A percentile compares a stretch with the other conserved stretches of the same genome.
Evolutionary conservation across 345 rosid genomes (phyloP).

Genomic region (Eucalyptus lansdowneana): DNA sequence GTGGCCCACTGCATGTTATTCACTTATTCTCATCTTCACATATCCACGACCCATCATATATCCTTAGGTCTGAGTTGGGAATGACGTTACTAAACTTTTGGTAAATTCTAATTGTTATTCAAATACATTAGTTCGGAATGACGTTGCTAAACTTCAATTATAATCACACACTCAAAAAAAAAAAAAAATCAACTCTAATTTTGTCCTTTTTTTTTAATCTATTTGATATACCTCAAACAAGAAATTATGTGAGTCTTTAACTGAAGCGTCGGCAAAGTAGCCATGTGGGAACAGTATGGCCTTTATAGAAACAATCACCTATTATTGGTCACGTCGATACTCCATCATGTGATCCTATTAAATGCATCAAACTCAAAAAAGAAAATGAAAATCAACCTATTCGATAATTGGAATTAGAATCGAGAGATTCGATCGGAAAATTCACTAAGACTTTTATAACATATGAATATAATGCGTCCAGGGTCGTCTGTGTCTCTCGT

Average conservation of each 20-base stretch:
- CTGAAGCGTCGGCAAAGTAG: not conserved
- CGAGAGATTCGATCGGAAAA: not conserved
- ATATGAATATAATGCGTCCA: not conserved
- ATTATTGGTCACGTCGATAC: not conserved
- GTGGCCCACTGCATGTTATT: not conserved
- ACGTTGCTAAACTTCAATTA: not conserved
- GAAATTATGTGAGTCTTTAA: not conserved
- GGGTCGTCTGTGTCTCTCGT: not conserved
- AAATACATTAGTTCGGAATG: not conserved
- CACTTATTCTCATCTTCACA: not conserved
- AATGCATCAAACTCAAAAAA: not conserved
- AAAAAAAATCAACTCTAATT: too few relatives aligned
- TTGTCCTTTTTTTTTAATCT: not conserved
- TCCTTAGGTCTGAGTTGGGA: not conserved
- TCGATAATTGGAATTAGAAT: not conserved
- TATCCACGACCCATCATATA: not conserved
- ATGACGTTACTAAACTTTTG: not conserved
- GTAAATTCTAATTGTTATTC: not conserved
- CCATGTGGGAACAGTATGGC: not conserved
- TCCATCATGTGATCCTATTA: not conserved
- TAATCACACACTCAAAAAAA: not conserved
- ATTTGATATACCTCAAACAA: not conserved
- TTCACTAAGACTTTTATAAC: not conserved
- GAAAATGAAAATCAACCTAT: not conserved
- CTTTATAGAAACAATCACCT: not conserved